These are phyloP conservation scores for Barbarea vulgaris DNA, from an alignment of 345 rosid species.

Conservation along the genomic window DNA sequence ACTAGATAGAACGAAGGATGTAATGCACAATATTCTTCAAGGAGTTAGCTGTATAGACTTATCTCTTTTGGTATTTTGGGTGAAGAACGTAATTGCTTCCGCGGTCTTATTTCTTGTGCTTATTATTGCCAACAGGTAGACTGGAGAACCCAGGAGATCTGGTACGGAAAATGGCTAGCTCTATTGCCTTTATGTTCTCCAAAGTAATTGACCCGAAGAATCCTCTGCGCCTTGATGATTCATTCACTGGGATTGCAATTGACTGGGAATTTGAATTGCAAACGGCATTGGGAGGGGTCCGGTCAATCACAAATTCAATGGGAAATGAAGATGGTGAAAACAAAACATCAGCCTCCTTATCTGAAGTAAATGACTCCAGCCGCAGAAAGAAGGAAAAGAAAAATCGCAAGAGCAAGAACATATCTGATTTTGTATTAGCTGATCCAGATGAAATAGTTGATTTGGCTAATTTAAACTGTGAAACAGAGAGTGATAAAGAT, in stretches of 20 bases:
- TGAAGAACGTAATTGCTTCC: conserved; percentile 21
- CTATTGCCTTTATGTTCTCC: conserved; percentile 82
- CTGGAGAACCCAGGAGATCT: conserved; percentile 80
- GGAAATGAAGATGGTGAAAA: conserved; percentile 42
- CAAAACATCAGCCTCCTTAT: conserved; percentile 40
- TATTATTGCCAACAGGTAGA: conserved; percentile 65
- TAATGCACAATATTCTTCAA: conserved; percentile 83
- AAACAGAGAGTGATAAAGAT: conserved; percentile 57
- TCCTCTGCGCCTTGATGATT: conserved; percentile 88
- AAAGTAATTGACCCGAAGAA: conserved; percentile 86
- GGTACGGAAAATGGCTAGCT: conserved; percentile 86
- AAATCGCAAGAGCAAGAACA: conserved; percentile 48
- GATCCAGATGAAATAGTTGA: conserved; percentile 96
- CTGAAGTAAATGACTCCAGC: conserved; percentile 39
- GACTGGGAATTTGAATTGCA: conserved; percentile 88
- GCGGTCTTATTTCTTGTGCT: conserved; percentile 34
- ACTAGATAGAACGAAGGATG: conserved; percentile 69
- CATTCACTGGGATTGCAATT: conserved; percentile 59
- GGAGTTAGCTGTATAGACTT: conserved; percentile 84
- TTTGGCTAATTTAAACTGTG: conserved; percentile 66
- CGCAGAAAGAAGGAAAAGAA: conserved; percentile 35
- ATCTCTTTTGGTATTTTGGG: conserved; percentile 36
- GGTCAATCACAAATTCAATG: conserved; percentile 32
- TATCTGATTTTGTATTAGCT: conserved; percentile 47
- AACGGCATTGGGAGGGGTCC: conserved; percentile 40